Percentiles rank a stretch among this genome's conserved stretches.
phyloP scores from a whole-genome alignment of 345 rosid genomes.

The Linum usitatissimum region DNA sequence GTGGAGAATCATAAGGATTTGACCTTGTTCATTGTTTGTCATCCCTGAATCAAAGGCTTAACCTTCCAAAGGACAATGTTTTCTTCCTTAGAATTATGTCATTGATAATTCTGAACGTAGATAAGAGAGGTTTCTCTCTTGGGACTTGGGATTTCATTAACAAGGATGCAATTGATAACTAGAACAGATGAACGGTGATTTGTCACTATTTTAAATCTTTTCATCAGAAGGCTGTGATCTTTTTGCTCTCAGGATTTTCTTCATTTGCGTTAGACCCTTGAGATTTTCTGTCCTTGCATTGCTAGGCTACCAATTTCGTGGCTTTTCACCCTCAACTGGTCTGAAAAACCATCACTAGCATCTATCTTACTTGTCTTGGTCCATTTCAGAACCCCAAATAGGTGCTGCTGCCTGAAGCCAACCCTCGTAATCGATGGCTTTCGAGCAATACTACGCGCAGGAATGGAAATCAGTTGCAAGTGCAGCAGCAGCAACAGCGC shows the following conservation, averaged over 20 bases:
- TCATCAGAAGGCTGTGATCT: too few species aligned
- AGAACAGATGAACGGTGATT: neutral
- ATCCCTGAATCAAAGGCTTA: neutral
- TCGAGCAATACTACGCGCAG: neutral
- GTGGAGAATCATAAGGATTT: neutral
- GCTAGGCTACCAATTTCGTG: too few species aligned
- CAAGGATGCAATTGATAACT: neutral
- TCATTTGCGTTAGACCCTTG: too few species aligned
- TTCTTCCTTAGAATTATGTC: neutral
- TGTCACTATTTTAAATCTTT: too few species aligned
- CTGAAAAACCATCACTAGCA: neutral
- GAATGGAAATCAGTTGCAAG: constrained; percentile 5
- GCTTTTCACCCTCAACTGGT: neutral
- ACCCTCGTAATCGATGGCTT: neutral
- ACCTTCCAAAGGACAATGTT: neutral
- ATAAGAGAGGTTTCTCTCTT: neutral
- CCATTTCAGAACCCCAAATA: neutral
- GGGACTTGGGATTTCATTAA: neutral
- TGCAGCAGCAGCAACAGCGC: constrained; percentile 5
- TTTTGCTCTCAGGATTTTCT: too few species aligned
- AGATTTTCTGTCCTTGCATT: too few species aligned
- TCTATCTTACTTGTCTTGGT: too few species aligned
- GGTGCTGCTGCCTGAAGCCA: neutral
- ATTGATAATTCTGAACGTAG: too few species aligned
- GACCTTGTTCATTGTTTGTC: neutral